A percentile compares a stretch with the other conserved stretches of the same genome.
These are phyloP conservation scores for Toxicodendron radicans DNA, from an alignment of 345 rosid genomes.

Conservation along the genomic window DNA sequence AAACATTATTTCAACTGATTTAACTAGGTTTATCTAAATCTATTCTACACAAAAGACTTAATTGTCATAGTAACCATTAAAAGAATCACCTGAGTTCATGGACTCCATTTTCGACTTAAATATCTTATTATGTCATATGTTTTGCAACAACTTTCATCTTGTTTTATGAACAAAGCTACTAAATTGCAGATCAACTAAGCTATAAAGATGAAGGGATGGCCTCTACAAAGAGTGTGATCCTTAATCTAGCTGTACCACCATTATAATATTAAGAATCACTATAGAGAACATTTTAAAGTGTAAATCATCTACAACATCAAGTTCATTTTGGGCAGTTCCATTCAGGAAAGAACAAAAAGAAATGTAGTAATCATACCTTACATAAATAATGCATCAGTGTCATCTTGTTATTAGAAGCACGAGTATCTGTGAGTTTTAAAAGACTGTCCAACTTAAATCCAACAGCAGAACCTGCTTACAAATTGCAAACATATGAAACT, in stretches of 20 bases:
- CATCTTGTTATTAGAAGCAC: conserved; percentile 91
- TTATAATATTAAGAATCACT: background rate
- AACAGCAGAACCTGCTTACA: conserved; percentile 82
- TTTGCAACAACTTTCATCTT: background rate
- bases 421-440: conserved; percentile 86
- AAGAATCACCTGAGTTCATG: background rate
- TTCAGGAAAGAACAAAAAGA: background rate
- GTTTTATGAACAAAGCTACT: background rate
- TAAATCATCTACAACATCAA: background rate
- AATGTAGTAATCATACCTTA: conserved; percentile 52
- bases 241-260: background rate
- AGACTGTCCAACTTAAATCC: conserved; percentile 99
- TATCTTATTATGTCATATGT: background rate
- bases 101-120: conserved; percentile 3
- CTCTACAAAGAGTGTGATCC: background rate
- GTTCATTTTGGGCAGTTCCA: background rate
- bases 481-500: conserved; percentile 21
- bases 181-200: background rate
- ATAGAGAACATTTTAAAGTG: background rate
- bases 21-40: background rate
- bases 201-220: background rate
- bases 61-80: background rate
- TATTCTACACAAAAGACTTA: background rate
- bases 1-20: background rate
- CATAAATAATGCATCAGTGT: conserved; percentile 99